phyloP scores from a whole-genome alignment of 202 grass and related monocot genomes.

The Tripidium arundinaceum region DNA sequence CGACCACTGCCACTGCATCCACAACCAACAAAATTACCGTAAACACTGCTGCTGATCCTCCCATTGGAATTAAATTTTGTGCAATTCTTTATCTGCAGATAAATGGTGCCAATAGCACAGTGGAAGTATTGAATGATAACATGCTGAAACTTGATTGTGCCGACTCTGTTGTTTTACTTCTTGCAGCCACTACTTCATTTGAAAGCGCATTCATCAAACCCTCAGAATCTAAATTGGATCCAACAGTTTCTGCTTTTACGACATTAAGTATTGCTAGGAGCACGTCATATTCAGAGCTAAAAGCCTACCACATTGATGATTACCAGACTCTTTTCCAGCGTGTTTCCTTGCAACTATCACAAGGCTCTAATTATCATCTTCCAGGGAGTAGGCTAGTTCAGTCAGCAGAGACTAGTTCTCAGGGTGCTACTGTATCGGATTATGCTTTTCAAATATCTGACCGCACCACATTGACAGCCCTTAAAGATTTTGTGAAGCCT shows the following conservation, averaged over 20 bases:
- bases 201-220: constrained; percentile 70
- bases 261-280: constrained; percentile 51
- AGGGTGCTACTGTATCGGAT: constrained; percentile 15
- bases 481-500: constrained; percentile 39
- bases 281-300: constrained; percentile 70
- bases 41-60: constrained; percentile 30
- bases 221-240: constrained; percentile 65
- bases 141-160: constrained; percentile 73
- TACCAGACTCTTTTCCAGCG: constrained; percentile 91
- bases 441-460: constrained; percentile 1
- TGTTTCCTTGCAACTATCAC: constrained; percentile 77
- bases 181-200: constrained; percentile 77
- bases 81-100: constrained; percentile 59
- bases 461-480: background rate
- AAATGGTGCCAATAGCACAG: constrained; percentile 43
- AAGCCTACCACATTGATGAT: constrained; percentile 72
- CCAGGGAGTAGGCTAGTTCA: constrained; percentile 2
- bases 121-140: constrained; percentile 54
- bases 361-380: constrained; percentile 25
- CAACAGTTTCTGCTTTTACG: constrained; percentile 39
- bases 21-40: too few relatives aligned
- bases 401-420: constrained; percentile 20
- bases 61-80: constrained; percentile 71
- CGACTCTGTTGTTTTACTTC: constrained; percentile 80
- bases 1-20: too few relatives aligned